Conservation (phyloP, 2,329 filamentous ascomycete species). For the Colletotrichum tanaceti region DNA sequence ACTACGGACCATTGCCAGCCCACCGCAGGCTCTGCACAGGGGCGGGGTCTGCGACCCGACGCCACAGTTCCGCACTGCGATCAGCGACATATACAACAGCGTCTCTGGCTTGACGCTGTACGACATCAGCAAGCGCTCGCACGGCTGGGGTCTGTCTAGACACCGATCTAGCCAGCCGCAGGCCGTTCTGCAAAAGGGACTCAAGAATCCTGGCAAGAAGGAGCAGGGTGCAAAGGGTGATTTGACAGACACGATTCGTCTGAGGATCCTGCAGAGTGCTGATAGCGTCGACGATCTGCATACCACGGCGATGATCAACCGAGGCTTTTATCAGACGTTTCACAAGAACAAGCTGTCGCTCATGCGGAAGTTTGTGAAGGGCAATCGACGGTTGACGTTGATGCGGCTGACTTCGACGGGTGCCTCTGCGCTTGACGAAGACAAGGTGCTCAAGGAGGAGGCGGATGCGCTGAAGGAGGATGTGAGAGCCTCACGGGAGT, state of each 20-base stretch:
- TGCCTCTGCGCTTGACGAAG: not conserved
- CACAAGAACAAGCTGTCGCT: slow-evolving; percentile 57
- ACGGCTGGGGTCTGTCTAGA: slow-evolving; percentile 63
- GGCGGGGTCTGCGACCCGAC: slow-evolving; percentile 63
- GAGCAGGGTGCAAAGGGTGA: slow-evolving; percentile 35
- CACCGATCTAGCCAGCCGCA: slow-evolving; percentile 52
- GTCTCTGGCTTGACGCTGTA: slow-evolving; percentile 61
- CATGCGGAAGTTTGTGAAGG: slow-evolving; percentile 46
- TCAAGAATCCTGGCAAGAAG: slow-evolving; percentile 3
- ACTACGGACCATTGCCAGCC: slow-evolving; percentile 57
- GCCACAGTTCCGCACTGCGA: slow-evolving; percentile 58
- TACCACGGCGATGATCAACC: slow-evolving; percentile 55
- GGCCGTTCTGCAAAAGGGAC: slow-evolving; percentile 41
- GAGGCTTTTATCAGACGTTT: slow-evolving; percentile 58
- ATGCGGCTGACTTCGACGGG: slow-evolving; percentile 26
- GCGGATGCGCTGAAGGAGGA: slow-evolving; percentile 48
- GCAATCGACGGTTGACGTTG: slow-evolving; percentile 33
- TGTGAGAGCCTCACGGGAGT: slow-evolving; percentile 41
- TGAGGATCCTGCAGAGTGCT: slow-evolving; percentile 55
- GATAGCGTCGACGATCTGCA: slow-evolving; percentile 57
- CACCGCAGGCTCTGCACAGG: slow-evolving; percentile 54
- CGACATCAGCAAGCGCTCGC: slow-evolving; percentile 60
- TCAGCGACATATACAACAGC: slow-evolving; percentile 64
- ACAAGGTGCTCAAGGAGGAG: slow-evolving; percentile 50
- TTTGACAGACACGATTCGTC: slow-evolving; percentile 52